Conservation (phyloP, 2,329 filamentous ascomycete genomes). For the Teratosphaeria zuluensis region DNA sequence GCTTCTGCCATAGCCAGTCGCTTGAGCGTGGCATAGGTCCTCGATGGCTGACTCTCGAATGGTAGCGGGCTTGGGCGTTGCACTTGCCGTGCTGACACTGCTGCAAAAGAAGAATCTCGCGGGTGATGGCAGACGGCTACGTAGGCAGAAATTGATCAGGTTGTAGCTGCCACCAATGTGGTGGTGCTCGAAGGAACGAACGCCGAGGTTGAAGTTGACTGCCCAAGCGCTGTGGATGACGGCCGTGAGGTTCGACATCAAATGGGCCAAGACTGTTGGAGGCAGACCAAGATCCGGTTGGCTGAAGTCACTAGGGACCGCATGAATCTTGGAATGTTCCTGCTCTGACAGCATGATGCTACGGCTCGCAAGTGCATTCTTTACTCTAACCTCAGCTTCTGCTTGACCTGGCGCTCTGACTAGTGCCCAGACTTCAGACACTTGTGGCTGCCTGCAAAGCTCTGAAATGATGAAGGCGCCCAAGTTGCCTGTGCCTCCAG, state of each 20-base stretch:
- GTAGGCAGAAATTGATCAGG: slow-evolving; percentile 18
- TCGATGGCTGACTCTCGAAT: slow-evolving; percentile 26
- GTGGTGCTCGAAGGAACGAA: slow-evolving; percentile 24
- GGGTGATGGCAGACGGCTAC: slow-evolving; percentile 25
- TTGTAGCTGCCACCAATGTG: slow-evolving; percentile 22
- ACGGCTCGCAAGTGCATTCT: slow-evolving; percentile 26
- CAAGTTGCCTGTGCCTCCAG: slow-evolving; percentile 56
- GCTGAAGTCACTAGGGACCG: slow-evolving; percentile 27
- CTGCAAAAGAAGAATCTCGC: slow-evolving; percentile 30
- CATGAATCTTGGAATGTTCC: slow-evolving; percentile 10
- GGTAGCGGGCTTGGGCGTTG: slow-evolving; percentile 21
- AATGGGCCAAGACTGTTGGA: slow-evolving; percentile 10
- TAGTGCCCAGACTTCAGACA: slow-evolving; percentile 41
- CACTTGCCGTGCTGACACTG: slow-evolving; percentile 43
- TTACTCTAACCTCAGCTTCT: slow-evolving; percentile 26
- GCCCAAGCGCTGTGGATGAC: slow-evolving; percentile 31
- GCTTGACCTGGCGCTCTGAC: slow-evolving; percentile 37
- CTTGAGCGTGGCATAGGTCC: slow-evolving; percentile 18
- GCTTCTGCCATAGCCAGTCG: slow-evolving; percentile 29
- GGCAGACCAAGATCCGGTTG: slow-evolving; percentile 18
- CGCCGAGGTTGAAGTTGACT: slow-evolving; percentile 29
- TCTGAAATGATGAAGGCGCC: slow-evolving; percentile 48
- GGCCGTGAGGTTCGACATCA: slow-evolving; percentile 16
- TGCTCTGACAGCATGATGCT: slow-evolving; percentile 25
- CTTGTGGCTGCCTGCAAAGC: slow-evolving; percentile 19